phyloP scores from a whole-genome alignment of 305 asterid species.

The Stenogyne calaminthoides region DNA sequence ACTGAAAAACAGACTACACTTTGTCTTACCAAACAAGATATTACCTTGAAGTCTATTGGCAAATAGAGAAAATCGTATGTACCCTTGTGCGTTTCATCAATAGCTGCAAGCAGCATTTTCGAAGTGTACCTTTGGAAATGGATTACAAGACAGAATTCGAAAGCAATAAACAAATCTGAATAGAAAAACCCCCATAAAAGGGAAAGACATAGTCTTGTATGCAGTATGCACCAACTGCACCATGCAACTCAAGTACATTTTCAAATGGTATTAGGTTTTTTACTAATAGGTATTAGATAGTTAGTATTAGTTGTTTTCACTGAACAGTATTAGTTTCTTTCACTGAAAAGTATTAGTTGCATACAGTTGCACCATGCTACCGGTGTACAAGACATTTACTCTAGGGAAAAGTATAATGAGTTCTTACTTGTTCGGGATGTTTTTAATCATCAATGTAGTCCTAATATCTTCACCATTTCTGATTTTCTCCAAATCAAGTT shows the following conservation, averaged over 20 bases:
- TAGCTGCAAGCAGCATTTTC: slow-evolving; percentile 87
- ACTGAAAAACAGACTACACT: slow-evolving; percentile 12
- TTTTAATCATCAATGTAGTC: slow-evolving; percentile 92
- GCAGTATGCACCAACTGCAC: not conserved
- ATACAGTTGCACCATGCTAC: not conserved
- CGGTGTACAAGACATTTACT: too few relatives aligned
- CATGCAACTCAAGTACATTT: not conserved
- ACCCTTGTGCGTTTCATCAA: slow-evolving; percentile 89
- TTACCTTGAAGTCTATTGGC: slow-evolving; percentile 98
- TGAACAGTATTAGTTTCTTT: too few relatives aligned
- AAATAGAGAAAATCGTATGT: slow-evolving; percentile 90
- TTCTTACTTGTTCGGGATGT: slow-evolving; percentile 94
- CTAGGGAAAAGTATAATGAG: not conserved
- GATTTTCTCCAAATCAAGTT: slow-evolving; percentile 86
- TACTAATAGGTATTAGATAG: not conserved
- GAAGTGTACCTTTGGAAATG: slow-evolving; percentile 78
- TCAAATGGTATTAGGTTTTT: not conserved
- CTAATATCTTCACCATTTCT: slow-evolving; percentile 74
- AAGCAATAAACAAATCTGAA: slow-evolving; percentile 13
- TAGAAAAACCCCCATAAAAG: not conserved
- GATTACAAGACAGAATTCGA: slow-evolving; percentile 18
- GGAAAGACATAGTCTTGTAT: not conserved
- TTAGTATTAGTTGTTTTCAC: too few relatives aligned
- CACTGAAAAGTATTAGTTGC: too few relatives aligned
- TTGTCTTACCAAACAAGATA: slow-evolving; percentile 9